Base-by-base conservation (phyloP, 345 rosid genomes). In the Gossypium ekmanianum region DNA sequence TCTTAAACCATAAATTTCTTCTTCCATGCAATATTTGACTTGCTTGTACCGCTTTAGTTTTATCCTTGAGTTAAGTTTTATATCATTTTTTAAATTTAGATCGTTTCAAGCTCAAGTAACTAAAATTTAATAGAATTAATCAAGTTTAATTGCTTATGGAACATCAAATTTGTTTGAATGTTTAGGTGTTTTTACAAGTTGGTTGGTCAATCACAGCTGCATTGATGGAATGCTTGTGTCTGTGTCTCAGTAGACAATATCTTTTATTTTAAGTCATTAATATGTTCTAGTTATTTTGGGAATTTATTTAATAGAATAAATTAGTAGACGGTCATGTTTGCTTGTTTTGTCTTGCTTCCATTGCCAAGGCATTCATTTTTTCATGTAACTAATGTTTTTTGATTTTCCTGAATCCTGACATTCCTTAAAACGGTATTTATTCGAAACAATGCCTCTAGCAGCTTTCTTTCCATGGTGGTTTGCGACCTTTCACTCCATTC, bases 401-500 rank as follows among this genome's bases (percentile, higher is more conserved):
- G 7, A 34, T 34, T 5, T 34, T 34, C n/a, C 9, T 0, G 14
- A 69, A 13, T 14, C 65, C 16, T 72, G 29, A 43, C 54, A 68
- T 50, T 16, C 55, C 29, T 57, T 34, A 27, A 52, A 59, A 55
- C 45, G 8, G 39, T 67, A 26, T 41, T 18, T 75, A 74, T 9
- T 43, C 75, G 39, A 77, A 63, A 54, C 8, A n/a, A 61, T 64
- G 71, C 17, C 41, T 72, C 44, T 69, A 73, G 87, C 91, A 94
- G 97, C 73, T 82, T 70, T 80, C 85, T 9, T 79, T 83, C 55
- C 81, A 81, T 75, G 88, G 88, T 64, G 88, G 85, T 66, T 50
- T 81, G 73, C 87, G 79, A 75, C 73, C 81, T 43, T 83, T 79
- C 61, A 74, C 84, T 62, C 71, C 84, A 54, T 77, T 80, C 4